Evolutionary conservation across 176 grass and related monocot genomes (phyloP), one percentile per base, ranked within the genome.

Genomic region (Rhipidocladum racemiflorum): DNA sequence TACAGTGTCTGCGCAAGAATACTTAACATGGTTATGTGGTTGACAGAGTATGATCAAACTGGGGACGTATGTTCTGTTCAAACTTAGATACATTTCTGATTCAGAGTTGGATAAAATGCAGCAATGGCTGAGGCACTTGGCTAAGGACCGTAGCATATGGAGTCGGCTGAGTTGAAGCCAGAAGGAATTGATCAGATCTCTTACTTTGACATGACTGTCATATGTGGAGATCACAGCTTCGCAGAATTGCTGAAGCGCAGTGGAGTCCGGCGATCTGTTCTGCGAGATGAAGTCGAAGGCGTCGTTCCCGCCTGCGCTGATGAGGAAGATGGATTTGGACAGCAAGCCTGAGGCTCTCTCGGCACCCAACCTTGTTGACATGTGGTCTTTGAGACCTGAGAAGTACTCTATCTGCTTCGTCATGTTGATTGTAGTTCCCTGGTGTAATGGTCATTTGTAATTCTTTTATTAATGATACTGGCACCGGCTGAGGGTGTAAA

Each of bases 391-490:
- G 40, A 89, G 77, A 3, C 56, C 66, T 32, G 84, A 85, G 83
- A 97, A 93, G 73, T 93, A 87, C 57, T 75, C 73, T 24, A 97
- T 79, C 78, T 97, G 91, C 84, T 93, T 81, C 29, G 77, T 89
- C 81, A 88, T 91, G 15, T 75, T 91, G 61, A 93, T 87, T 29
- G 83, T 87, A 51, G 56, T 54, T 74, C 94, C 94, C 88, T 93
- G 81, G 13, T 76, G 7, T 68, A 59, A 18, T 79, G 9, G 16
- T 60, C 49, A 68, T 61, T 80, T 34, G 45, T 9, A 44, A 53
- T 4, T 40, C 1, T 2, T 1, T 17, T 68, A 61, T 75, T 72
- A 89, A 30, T 85, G 35, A 14, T 61, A 23, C 43, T 79, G 61
- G 6, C 3, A 64, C 56, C 38, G 65, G 69, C 23, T 68, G 55